Conservation (phyloP, 164 flowering plant genomes). For the Hamamelis virginiana region DNA sequence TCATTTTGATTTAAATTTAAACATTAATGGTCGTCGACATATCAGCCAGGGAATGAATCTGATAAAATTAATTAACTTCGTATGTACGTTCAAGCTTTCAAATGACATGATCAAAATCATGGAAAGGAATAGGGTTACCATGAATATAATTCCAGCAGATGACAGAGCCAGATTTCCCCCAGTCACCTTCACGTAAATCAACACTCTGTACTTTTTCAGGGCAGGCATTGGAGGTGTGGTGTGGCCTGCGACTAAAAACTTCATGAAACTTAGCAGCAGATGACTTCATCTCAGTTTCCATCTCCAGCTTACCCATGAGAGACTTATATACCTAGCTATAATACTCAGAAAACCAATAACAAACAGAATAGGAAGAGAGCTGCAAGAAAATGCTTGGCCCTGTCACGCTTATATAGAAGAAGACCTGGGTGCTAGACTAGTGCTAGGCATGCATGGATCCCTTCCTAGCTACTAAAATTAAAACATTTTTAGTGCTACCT, state of each 20-base stretch:
- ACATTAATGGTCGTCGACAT: no score
- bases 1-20: no score
- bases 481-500: no score
- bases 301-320: slow-evolving; percentile 10
- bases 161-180: slow-evolving; percentile 20
- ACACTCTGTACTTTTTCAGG: slow-evolving; percentile 15
- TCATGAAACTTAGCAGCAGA: slow-evolving; percentile 18
- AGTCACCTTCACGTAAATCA: slow-evolving; percentile 30
- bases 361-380: background rate
- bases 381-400: background rate
- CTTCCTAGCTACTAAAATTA: no score
- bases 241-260: slow-evolving; percentile 17
- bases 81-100: no score
- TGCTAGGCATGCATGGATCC: no score
- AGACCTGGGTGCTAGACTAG: no score
- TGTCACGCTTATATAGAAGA: no score
- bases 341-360: no score
- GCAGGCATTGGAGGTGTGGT: slow-evolving; percentile 19
- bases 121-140: slow-evolving; percentile 15
- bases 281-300: slow-evolving; percentile 18
- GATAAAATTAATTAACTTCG: no score
- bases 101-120: no score
- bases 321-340: slow-evolving; percentile 1
- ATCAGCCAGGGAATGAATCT: no score
- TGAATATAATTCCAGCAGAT: slow-evolving; percentile 24